Base-by-base conservation (phyloP, 169 alveolate genomes). In the Plasmodium fragile region DNA sequence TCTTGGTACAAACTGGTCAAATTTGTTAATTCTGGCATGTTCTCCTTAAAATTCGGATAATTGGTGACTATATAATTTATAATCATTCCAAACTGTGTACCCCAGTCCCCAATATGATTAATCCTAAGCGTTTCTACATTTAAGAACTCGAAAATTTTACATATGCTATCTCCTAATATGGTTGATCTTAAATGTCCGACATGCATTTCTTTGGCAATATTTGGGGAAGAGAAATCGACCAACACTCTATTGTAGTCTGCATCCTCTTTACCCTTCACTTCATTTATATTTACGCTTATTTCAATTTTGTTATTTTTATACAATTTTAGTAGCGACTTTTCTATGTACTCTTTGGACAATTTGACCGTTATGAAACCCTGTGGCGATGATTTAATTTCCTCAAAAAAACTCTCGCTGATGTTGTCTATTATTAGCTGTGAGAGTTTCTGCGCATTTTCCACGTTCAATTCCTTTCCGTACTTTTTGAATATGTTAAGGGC, bases 161-260 rank as follows among this genome's bases (percentile, higher is more conserved):
- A 97, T n/a, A 97, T 94, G 18, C 99, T 96, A 75, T 99, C 99
- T 30, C 99, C 99, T 69, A 99, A 94, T 73, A 99, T 99, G 10
- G 99, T 99, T 28, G 99, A 99, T 85, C 99, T 92, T 81, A 99
- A 96, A 93, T 99, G 99, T 10, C 99, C 99, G 5, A 99, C 99
- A 95, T 99, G 99, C 99, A 99, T 99, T 92, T 99, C 99, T 95
- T 99, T 99, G 49, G 99, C 99, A 81, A 99, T 99, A 95, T 99
- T 99, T 39, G 99, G 99, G 36, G 99, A 98, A 18, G 99, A 99
- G 92, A 98, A 99, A 94, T 99, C 99, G 1, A 99, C 99, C n/a
- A 97, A 95, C 80, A 92, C 81, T 43, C 43, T 53, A 30, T 71
- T 59, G 22, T 22, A 70, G 59, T 18, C 89, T 13, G 8, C 85